Evolutionary conservation across 306 rosid species (phyloP), one percentile per base, ranked within the genome.

Genomic region (Myrica gale): DNA sequence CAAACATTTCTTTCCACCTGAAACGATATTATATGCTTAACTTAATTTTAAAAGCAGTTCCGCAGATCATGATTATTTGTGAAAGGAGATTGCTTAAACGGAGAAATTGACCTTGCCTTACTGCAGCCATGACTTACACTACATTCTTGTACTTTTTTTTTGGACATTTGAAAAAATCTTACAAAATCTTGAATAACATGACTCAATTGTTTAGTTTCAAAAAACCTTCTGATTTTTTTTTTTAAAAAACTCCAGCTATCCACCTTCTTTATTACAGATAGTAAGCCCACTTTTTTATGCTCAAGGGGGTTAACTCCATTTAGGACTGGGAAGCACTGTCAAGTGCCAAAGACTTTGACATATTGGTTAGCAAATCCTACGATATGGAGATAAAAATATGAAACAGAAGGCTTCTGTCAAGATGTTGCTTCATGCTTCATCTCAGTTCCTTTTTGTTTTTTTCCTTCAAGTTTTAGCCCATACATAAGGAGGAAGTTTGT

Each of bases 361-460:
- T 26, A 32, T 32, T 32, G 37, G 37, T 32, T 32, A 32, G 37
- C 41, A 58, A 23, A 21, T 58, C 12, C 32, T 58, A 15, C 65
- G 0, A 58, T 58, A 6, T 58, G 41, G 65, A 58, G 65, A 58
- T 58, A 23, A 21, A 58, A 20, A 58, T 9, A 10, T 10, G 65
- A 17, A 20, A 58, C 11, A 16, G 41, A 58, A 58, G 21, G 41
- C 16, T 58, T 58, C 41, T 58, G 41, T 12, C 39, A 58, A 9
- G 65, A 58, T 21, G 26, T 58, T 58, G 65, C 41, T 23, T 58
- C 41, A 57, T 21, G 17, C 65, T 57, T 57, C 65, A 58, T 58
- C 65, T 58, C 65, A 11, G 12, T 23, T 21, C 65, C 37, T 58
- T 11, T 10, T 21, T 11, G 26, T 23, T 9, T 58, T 10, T 58